Evolutionary conservation across 2,329 filamentous ascomycete genomes (phyloP), one percentile per base, ranked within the genome.

Genomic region (Akanthomyces uredinophilus): DNA sequence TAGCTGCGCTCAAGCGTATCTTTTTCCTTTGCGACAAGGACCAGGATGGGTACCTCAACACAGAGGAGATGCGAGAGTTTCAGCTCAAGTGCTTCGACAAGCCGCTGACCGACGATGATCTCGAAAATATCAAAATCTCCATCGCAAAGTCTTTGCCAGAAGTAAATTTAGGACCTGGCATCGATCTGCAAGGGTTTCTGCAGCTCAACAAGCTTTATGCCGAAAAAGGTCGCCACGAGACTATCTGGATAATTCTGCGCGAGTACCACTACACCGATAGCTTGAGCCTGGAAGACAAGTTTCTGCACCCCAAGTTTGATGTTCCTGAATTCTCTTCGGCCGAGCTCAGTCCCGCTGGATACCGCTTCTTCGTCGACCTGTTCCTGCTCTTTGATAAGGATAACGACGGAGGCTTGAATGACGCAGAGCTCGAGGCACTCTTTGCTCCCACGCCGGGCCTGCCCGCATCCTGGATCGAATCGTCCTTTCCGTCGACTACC

Each of bases 1-100:
- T 96, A 13, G 89, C 90, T 46, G 95, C 95, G 3, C 77, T 99
- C 58, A 91, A 88, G 69, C 85, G 95, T 54, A 91, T 99, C 57
- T 99, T 99, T 76, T 98, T 96, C 71, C 83, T 99, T 4, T 96
- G 91, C 70, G 95, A 99, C 74, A 95, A 92, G 75, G 95, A 99
- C 70, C 93, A 96, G 71, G 95, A 99, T 73, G 94, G 94, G 4
- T 90, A 90, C 69, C 81, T 98, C 67, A 96, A 90, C 68, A 94
- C 98, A 70, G 81, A 87, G 66, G 95, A 99, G 78, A 91, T 99
- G 74, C 85, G 91, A 66, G 88, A 92, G 62, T 98, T 99, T 67
- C 95, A 99, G 74, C 82, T 81, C 64, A 94, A 92, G 67, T 96
- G 92, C 72, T 99, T 99, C 71, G 91, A 94, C 61, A 96, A 96